These are phyloP conservation scores for Capsella bursapastoris DNA, from an alignment of 345 rosid species.

Conservation along the genomic window DNA sequence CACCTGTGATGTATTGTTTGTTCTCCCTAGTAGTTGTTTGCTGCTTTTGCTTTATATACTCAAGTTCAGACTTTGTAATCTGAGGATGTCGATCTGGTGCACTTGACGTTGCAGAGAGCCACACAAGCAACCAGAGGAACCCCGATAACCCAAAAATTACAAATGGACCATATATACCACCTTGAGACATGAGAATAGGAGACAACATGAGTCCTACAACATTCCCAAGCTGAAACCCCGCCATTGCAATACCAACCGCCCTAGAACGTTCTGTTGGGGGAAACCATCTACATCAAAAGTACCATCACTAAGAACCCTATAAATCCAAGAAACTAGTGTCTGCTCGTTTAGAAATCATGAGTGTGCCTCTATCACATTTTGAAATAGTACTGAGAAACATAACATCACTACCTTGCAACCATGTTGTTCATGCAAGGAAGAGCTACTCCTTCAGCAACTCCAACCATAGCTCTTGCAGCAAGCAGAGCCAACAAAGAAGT, in stretches of 20 bases:
- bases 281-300: slow-evolving; percentile 82
- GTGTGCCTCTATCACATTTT: slow-evolving; percentile 27
- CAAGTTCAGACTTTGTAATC: slow-evolving; percentile 81
- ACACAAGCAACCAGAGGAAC: slow-evolving; percentile 90
- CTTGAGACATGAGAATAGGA: slow-evolving; percentile 91
- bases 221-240: slow-evolving; percentile 91
- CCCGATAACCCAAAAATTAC: slow-evolving; percentile 92
- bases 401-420: slow-evolving; percentile 74
- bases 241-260: slow-evolving; percentile 96
- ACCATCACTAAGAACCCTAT: slow-evolving; percentile 33
- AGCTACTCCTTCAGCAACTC: slow-evolving; percentile 98
- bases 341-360: neutral
- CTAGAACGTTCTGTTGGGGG: slow-evolving; percentile 91
- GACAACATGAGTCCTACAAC: slow-evolving; percentile 83
- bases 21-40: slow-evolving; percentile 50
- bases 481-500: slow-evolving; percentile 74
- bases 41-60: slow-evolving; percentile 61
- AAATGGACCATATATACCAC: slow-evolving; percentile 90
- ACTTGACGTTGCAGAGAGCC: slow-evolving; percentile 86
- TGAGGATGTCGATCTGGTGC: slow-evolving; percentile 75
- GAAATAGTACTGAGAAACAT: slow-evolving; percentile 25
- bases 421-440: slow-evolving; percentile 99
- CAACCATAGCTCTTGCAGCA: slow-evolving; percentile 74
- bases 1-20: slow-evolving; percentile 49
- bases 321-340: slow-evolving; percentile 4